Evolutionary conservation across 371 early-diverging fungal species (phyloP), one percentile per base, ranked within the genome.

Genomic region (Mortierella sp.): DNA sequence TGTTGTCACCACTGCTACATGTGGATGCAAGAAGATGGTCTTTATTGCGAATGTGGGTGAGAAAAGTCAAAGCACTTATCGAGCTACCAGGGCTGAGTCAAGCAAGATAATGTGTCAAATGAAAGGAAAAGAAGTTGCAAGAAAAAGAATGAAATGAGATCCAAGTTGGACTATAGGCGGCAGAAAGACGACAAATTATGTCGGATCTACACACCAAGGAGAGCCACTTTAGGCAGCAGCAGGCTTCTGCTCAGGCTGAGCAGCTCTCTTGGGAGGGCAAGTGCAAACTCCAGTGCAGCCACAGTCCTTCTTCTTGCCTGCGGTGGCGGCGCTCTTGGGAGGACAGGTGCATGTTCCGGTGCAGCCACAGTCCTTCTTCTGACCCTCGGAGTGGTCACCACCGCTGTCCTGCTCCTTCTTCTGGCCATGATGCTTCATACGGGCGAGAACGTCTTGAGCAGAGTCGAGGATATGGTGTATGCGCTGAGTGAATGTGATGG

Each of bases 381-480:
- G 16, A 34, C 42, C 42, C 2, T 42, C 19, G 44, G 55, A 19
- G 4, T 24, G 28, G 50, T 7, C 10, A 13, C 28, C 52, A 14
- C 8, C 38, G 50, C 3, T 13, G 16, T 16, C 63, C 16, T 60
- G 34, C 4, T 14, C 63, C 63, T 31, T 26, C 63, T 60, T 60
- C 34, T 34, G 63, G 14, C 63, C 63, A 48, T 57, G 26, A 31
- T 60, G 42, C 52, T 75, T 65, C 48, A 57, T 68, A 10, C 44
- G 54, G 44, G 75, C 2, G 28, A 74, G 7, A 26, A n/a, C 21
- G 31, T 76, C 76, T n/a, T 76, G 34, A 31, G 76, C 52, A 3
- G 19, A 3, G 38, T 75, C 52, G 7, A 75, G 70, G n/a, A 75
- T 44, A 24, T 54, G 34, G 38, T 52, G 47, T 38, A 68, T 24